Evolutionary conservation across 1,284 basidiomycete genomes (phyloP).

Genomic region (Anthracocystis panici-leucophaei): DNA sequence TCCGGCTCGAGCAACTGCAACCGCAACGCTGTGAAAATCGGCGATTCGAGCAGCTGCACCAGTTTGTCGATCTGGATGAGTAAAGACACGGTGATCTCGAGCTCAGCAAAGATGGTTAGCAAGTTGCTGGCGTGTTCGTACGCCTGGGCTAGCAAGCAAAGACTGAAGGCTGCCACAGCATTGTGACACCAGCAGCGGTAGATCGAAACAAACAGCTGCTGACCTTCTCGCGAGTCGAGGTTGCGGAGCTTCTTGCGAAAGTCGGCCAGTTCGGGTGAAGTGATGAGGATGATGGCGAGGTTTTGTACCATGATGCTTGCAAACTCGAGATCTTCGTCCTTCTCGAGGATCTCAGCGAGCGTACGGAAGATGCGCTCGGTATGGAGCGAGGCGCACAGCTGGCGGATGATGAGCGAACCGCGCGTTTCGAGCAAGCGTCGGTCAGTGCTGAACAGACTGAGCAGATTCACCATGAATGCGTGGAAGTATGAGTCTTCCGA

Average conservation of each 20-base stretch:
- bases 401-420: constrained; percentile 94
- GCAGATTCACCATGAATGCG: constrained; percentile 91
- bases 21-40: constrained; percentile 97
- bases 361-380: constrained; percentile 95
- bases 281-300: constrained; percentile 94
- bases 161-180: constrained; percentile 92
- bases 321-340: constrained; percentile 98
- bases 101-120: constrained; percentile 90
- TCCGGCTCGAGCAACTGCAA: constrained; percentile 97
- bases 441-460: constrained; percentile 95
- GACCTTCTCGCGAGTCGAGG: constrained; percentile 87
- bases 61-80: constrained; percentile 98
- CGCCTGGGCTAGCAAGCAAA: constrained; percentile 95
- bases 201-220: constrained; percentile 88
- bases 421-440: constrained; percentile 87
- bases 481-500: constrained; percentile 97
- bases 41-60: constrained; percentile 96
- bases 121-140: constrained; percentile 99
- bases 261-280: constrained; percentile 92
- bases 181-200: constrained; percentile 99
- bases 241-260: constrained; percentile 93
- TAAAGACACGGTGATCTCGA: constrained; percentile 94
- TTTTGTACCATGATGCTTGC: constrained; percentile 97
- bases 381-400: constrained; percentile 92
- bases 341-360: constrained; percentile 95